Evolutionary conservation across 1,284 basidiomycete species (phyloP).

Genomic region (Microbotryum intermedium): DNA sequence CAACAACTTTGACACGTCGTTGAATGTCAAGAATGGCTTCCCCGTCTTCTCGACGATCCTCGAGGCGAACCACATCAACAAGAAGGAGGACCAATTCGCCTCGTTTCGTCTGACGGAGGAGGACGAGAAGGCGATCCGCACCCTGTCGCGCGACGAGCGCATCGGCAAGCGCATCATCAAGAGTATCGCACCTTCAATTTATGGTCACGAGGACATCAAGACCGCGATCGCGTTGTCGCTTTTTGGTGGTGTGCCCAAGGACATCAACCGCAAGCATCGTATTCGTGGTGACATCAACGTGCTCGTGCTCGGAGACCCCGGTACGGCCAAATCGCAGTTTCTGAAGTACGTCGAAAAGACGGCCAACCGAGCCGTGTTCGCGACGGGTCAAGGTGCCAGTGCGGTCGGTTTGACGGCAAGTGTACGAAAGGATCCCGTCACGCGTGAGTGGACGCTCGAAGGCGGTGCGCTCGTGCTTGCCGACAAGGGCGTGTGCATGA

Average conservation of each 20-base stretch:
- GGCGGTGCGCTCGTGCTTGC: constrained; percentile 94
- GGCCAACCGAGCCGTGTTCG: constrained; percentile 92
- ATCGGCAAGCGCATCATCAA: constrained; percentile 96
- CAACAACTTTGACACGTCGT: constrained; percentile 96
- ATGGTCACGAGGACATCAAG: constrained; percentile 98
- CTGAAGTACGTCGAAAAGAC: constrained; percentile 99
- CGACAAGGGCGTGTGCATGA: constrained; percentile 96
- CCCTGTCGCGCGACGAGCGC: constrained; percentile 78
- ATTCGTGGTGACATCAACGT: constrained; percentile 98
- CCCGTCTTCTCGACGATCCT: constrained; percentile 97
- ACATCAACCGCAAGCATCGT: constrained; percentile 91
- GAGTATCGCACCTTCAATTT: constrained; percentile 96
- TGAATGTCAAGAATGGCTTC: constrained; percentile 98
- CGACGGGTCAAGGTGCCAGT: constrained; percentile 93
- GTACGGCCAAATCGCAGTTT: constrained; percentile 98
- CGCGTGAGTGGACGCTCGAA: constrained; percentile 96
- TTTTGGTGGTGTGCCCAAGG: constrained; percentile 87
- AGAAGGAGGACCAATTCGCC: constrained; percentile 88
- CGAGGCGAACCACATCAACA: constrained; percentile 95
- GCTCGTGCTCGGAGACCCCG: constrained; percentile 89
- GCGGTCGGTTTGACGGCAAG: constrained; percentile 97
- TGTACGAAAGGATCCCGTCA: constrained; percentile 94
- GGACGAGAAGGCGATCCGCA: constrained; percentile 84
- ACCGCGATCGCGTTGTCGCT: constrained; percentile 90
- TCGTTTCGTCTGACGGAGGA: constrained; percentile 94